These are phyloP conservation scores for Alternaria atra DNA, from an alignment of 2,329 filamentous ascomycete genomes.

Conservation along the genomic window DNA sequence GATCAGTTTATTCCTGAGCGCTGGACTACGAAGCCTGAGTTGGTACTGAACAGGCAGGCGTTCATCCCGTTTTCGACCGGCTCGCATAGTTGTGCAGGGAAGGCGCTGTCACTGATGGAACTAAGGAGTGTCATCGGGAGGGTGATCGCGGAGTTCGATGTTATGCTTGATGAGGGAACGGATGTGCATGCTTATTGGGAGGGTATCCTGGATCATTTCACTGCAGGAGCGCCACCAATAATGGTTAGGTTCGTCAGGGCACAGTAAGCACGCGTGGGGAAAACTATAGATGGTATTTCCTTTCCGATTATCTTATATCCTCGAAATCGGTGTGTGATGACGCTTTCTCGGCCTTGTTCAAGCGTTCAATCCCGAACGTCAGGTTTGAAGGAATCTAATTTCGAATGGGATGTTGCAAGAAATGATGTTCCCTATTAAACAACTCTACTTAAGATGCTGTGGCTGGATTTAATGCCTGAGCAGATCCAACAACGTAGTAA, in stretches of 20 bases:
- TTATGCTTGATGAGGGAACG: slow-evolving; percentile 31
- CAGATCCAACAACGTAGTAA: not conserved
- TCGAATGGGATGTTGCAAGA: not conserved
- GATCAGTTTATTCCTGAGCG: slow-evolving; percentile 39
- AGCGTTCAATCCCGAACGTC: not conserved
- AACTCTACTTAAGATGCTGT: not conserved
- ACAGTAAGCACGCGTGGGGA: not conserved
- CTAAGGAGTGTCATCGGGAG: slow-evolving; percentile 68
- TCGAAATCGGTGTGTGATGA: not conserved
- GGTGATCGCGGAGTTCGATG: slow-evolving; percentile 67
- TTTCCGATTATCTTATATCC: not conserved
- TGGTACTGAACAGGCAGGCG: slow-evolving; percentile 54
- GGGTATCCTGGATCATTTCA: slow-evolving; percentile 36
- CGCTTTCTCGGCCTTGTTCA: not conserved
- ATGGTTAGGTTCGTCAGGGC: slow-evolving; percentile 24
- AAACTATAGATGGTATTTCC: not conserved
- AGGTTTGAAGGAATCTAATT: not conserved
- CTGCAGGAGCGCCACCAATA: slow-evolving; percentile 30
- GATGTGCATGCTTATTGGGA: slow-evolving; percentile 26
- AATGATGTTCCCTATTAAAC: not conserved
- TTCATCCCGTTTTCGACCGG: slow-evolving; percentile 77
- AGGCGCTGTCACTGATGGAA: slow-evolving; percentile 70
- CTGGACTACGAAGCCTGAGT: slow-evolving; percentile 30
- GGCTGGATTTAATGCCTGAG: not conserved
- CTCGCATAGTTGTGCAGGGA: slow-evolving; percentile 73